Evolutionary conservation across 306 rosid genomes (phyloP), one percentile per base, ranked within the genome.

Genomic region (Dicorynia guianensis): DNA sequence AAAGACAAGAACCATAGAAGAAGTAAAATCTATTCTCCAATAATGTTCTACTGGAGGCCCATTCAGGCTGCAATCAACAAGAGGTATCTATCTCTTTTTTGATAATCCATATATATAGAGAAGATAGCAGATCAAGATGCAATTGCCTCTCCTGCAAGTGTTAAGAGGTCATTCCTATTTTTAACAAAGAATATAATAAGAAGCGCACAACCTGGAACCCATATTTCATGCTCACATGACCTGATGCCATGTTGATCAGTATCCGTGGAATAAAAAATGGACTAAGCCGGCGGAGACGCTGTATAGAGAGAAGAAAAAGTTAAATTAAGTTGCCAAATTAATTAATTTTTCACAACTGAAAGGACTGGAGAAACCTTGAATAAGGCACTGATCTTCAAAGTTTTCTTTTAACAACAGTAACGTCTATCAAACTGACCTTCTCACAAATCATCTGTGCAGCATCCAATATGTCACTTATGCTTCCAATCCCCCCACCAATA

Each of bases 211-310:
- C 98, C 96, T 95, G 97, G 76, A 95, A 90, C 48, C 97, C 97
- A 82, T 92, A 95, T 77, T 87, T 95, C 96, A 95, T 95, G 97
- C 98, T 92, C 81, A 95, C 87, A 47, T 92, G 98, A 64, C 98
- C 97, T 40, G 98, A 87, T 62, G 98, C 98, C 98, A 95, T 92
- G 83, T 95, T 92, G 81, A 95, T 89, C 85, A 95, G 68, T 83
- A 95, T 95, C 75, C 96, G 90, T 4, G 97, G 98, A 66, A 95
- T 89, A 71, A 95, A 95, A 89, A 87, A 95, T 63, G 98, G 98
- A 87, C 98, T 95, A 74, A 95, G 96, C 69, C 98, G 93, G 63
- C 98, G 96, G 54, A 92, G 81, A 67, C 85, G 93, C 98, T 92
- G 90, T 13, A 80, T 55, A n/a, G 48, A 61, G 33, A 67, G 38